Evolutionary conservation across 257 asterid species (phyloP), one percentile per base, ranked within the genome.

Genomic region (Solanum piurae): DNA sequence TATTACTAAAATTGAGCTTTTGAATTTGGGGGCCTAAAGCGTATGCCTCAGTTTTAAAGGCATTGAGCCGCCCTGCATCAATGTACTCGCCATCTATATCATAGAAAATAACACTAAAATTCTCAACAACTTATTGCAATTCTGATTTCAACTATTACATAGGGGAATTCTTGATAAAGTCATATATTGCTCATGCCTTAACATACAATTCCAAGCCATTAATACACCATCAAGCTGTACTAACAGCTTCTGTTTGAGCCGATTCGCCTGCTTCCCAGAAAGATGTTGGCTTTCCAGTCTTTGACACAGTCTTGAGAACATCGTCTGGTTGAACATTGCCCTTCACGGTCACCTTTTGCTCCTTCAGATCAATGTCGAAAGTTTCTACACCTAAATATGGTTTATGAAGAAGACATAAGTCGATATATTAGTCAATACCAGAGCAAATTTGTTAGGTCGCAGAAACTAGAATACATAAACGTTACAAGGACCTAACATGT

Each of bases 271-370:
- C 93, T 89, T 94, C 97, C 98, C 98, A 95, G 94, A 92, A 95
- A 83, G 97, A 74, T 87, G 98, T 94, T 58, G 94, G 93, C 90
- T 97, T 95, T 33, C 99, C 98, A 6, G 99, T 95, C 95, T 96
- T 95, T 18, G 95, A 93, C 88, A 96, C 98, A n/a, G 99, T 94
- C 91, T 94, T 95, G 83, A 94, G 90, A 89, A 96, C 98, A 3
- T 96, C 96, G 12, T 96, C 98, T 3, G 98, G 96, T 91, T 93
- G 89, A 82, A 96, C 95, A 80, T 92, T 94, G 85, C 98, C 98
- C 89, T 89, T 94, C 87, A 96, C 98, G 0, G 99, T 95, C 95
- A 96, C 98, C 88, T 96, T 96, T 87, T 96, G 99, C 93, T 93
- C 92, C 92, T 96, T 91, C 34, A 94, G n/a, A 93, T 96, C 91